Evolutionary conservation across 2,329 filamentous ascomycete species (phyloP).

Genomic region (Penicillium rolfsii): DNA sequence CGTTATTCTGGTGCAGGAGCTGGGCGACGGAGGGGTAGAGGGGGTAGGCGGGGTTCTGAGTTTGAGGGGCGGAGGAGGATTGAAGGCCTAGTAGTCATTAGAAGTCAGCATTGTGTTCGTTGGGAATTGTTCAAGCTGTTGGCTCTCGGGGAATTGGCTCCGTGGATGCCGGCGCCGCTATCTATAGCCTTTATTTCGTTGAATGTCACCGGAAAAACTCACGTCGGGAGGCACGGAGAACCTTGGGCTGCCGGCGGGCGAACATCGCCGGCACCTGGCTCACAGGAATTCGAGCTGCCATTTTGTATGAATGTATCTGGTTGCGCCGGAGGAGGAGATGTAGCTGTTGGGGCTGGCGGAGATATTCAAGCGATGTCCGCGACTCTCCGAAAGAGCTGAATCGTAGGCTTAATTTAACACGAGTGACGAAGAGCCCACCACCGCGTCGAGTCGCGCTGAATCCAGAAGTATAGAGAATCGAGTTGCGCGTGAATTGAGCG

Average conservation of each 20-base stretch:
- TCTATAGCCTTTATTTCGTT: neutral
- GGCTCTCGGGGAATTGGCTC: constrained; percentile 1
- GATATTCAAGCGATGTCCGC: constrained; percentile 24
- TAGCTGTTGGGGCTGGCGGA: constrained; percentile 16
- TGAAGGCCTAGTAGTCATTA: constrained; percentile 35
- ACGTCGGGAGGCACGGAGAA: constrained; percentile 39
- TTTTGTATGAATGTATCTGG: constrained; percentile 25
- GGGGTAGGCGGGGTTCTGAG: constrained; percentile 52
- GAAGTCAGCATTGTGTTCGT: constrained; percentile 14
- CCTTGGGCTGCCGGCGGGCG: constrained; percentile 39
- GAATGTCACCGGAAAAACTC: constrained; percentile 29
- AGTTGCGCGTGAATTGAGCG: constrained; percentile 17
- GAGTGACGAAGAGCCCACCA: constrained; percentile 34
- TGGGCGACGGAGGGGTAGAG: constrained; percentile 77
- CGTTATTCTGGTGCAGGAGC: constrained; percentile 76
- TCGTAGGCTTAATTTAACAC: constrained; percentile 27
- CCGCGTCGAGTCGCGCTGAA: constrained; percentile 27
- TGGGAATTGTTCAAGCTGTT: neutral
- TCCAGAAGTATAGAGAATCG: constrained; percentile 13
- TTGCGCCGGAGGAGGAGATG: constrained; percentile 16
- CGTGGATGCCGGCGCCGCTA: constrained; percentile 4
- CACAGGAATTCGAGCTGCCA: constrained; percentile 40
- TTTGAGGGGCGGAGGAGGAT: constrained; percentile 39
- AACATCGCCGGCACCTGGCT: constrained; percentile 41
- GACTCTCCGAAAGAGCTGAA: constrained; percentile 26